These are phyloP conservation scores for Macaranga tanarius DNA, from an alignment of 441 rosid species.

Conservation along the genomic window DNA sequence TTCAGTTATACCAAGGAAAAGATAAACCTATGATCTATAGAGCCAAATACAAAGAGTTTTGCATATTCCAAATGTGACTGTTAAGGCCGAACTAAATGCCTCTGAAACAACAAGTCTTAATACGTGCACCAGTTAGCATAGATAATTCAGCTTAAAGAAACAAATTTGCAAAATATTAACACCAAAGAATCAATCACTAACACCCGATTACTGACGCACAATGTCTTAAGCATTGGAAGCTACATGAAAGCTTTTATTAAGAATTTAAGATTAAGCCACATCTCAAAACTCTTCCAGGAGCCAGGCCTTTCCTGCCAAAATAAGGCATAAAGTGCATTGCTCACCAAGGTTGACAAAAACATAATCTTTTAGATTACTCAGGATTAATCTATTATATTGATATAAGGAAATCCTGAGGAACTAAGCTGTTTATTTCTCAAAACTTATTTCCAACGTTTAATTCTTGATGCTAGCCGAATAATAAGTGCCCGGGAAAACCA, in stretches of 20 bases:
- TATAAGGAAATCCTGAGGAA: not conserved
- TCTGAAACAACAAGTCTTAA: not conserved
- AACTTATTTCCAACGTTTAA: not conserved
- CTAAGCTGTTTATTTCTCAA: not conserved
- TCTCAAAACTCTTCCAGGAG: slow-evolving; percentile 25
- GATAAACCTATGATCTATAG: not conserved
- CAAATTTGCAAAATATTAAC: not conserved
- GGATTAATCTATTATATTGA: not conserved
- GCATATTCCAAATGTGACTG: not conserved
- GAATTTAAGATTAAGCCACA: slow-evolving; percentile 16
- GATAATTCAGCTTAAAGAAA: not conserved
- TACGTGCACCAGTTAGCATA: not conserved
- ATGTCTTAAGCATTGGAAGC: slow-evolving; percentile 18
- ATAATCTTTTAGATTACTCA: too few species aligned
- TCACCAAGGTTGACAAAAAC: slow-evolving; percentile 20
- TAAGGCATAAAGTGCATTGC: slow-evolving; percentile 33
- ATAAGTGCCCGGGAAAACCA: not conserved
- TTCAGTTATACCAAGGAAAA: not conserved
- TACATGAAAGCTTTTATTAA: slow-evolving; percentile 15
- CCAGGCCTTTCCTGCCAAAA: slow-evolving; percentile 33
- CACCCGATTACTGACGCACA: slow-evolving; percentile 17
- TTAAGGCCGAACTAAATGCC: not conserved
- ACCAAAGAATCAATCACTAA: slow-evolving; percentile 2
- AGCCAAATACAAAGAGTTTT: not conserved
- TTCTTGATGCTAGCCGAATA: not conserved